Base-by-base conservation (phyloP, 1,284 basidiomycete species). In the Naganishia sp. region DNA sequence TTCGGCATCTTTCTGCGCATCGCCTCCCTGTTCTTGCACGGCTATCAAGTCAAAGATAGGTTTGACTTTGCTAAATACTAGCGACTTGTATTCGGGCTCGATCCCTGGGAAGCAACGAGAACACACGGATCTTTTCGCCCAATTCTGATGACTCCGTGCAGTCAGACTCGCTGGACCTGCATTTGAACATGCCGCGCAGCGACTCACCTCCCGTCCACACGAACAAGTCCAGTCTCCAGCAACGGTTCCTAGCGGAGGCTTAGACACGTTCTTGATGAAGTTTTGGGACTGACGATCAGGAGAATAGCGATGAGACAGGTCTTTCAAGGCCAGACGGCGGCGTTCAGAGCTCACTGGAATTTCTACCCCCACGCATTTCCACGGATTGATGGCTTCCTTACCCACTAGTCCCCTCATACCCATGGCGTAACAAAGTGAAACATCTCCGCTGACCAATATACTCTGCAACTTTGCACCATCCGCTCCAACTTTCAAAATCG, bases 351-450 rank as follows among this genome's bases (percentile, higher is more conserved):
- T 49, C 28, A 66, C 67, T 11, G 67, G 67, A 57, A 68, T 68
- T 9, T 65, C 59, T 11, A 68, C 57, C 13, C 64, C 64, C 16
- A 68, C 50, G 23, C 54, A 60, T 52, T 63, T 65, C 67, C 67
- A 68, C 3, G 67, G 67, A 60, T 68, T 68, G 25, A 68, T 55
- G 3, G 67, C 67, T 57, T 68, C 67, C 44, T 57, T 68, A n/a
- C 67, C 67, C 23, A 68, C 48, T 9, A 68, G 49, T 2, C 67
- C 67, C 28, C 59, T 39, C 67, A 68, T 68, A n/a, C 67, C 67
- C 57, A 65, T 57, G 10, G 57, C 64, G 39, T 63, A 56, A 21
- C 67, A 65, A 3, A 66, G n/a, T 36, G 50, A 42, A 10, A 66
- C 45, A 63, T 68, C 67, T 18, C 67, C 67, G 33, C 55, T 65